Percentiles rank a stretch among this genome's conserved stretches.
Conservation (phyloP, 257 asterid genomes). For the Nicotiana undulata region DNA sequence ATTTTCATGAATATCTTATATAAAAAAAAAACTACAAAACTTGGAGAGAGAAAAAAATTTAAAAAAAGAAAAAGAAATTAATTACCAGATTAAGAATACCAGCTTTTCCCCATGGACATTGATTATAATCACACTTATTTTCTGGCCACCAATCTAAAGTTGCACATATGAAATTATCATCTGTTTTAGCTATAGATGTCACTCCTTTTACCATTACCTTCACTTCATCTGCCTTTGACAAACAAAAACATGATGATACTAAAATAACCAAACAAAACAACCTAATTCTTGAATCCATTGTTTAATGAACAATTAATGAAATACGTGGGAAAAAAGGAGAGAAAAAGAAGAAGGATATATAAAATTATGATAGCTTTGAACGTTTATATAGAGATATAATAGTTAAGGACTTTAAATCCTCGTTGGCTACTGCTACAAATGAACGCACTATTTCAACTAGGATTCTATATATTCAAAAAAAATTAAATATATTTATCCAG, state of each 20-base stretch:
- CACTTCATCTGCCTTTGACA: conserved; percentile 36
- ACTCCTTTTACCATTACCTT: conserved; percentile 33
- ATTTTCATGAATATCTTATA: not conserved
- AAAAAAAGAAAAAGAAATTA: not conserved
- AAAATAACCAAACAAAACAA: conserved; percentile 12
- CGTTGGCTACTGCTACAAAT: not conserved
- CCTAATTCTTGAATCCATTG: not conserved
- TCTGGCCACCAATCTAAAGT: conserved; percentile 89
- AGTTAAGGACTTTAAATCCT: not conserved
- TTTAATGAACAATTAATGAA: not conserved
- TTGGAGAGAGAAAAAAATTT: not conserved
- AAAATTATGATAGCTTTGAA: not conserved
- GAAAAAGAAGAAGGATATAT: not conserved
- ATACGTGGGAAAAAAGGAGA: not conserved
- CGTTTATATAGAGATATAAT: not conserved
- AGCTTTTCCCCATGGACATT: conserved; percentile 68
- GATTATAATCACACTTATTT: conserved; percentile 53
- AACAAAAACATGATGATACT: conserved; percentile 11
- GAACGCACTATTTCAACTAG: not conserved
- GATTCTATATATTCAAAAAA: not conserved
- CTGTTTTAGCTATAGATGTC: conserved; percentile 47
- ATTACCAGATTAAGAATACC: conserved; percentile 56
- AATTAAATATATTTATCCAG: not conserved
- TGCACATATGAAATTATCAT: conserved; percentile 63
- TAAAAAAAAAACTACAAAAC: not conserved